Base-by-base conservation (phyloP, 495 filamentous ascomycete genomes). In the Xylaria nigripes region DNA sequence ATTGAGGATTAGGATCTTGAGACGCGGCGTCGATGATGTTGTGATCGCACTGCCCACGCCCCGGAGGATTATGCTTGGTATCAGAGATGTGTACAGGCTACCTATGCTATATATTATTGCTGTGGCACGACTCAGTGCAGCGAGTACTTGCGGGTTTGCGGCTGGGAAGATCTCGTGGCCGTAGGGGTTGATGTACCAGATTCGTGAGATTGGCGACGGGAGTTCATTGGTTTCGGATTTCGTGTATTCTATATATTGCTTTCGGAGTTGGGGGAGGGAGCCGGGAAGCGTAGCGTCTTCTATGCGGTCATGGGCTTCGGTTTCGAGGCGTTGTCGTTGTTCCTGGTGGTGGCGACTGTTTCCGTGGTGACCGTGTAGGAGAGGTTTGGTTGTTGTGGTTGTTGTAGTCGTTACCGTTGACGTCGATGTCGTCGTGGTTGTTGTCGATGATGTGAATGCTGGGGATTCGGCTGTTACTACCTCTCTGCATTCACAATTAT, bases 181-280 rank as follows among this genome's bases (percentile, higher is more conserved):
- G 71, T 96, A 97, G 1, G 90, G 90, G 68, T 95, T 96, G 70
- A 97, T 96, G 72, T 96, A 97, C 89, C 88, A 96, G 57, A 97
- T 78, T 6, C 92, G 77, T 59, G 80, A 72, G 58, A 97, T 95
- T 34, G 86, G 80, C 6, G 85, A 78, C 0, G 86, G 78, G 7
- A 96, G 77, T 50, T 89, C 86, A 69, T 64, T 59, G 52, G 68
- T 61, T 21, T 21, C 76, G 61, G 72, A 65, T 67, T 97, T 97
- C 70, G 73, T 81, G 70, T 95, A 93, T 22, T 71, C 68, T 59
- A 96, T 87, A 61, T 90, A 85, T 45, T 83, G 86, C 49, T 85
- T 81, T 13, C 89, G 82, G 0, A 97, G 80, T 0, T 79, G 85
- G 2, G 89, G 87, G 1, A 94, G 77, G 1, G 84, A 86, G 36